Percentiles rank a stretch among this genome's conserved stretches.
These are phyloP conservation scores for Fabrea salina DNA, from an alignment of 169 alveolate genomes.

Conservation along the genomic window DNA sequence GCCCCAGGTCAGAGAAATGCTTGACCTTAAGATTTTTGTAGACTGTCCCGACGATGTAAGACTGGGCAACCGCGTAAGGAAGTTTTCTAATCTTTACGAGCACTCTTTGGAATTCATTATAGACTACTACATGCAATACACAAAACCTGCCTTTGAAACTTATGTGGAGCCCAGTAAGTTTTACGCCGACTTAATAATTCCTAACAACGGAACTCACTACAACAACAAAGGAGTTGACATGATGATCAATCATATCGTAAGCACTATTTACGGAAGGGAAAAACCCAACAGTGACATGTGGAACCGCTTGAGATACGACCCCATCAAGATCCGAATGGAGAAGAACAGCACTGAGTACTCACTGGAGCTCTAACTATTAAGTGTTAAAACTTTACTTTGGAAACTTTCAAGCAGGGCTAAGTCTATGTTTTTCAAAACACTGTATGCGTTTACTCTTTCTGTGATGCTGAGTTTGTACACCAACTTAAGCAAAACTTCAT, in stretches of 20 bases:
- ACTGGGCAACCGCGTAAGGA: constrained; percentile 42
- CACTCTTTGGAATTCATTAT: constrained; percentile 27
- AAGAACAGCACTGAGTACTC: too few relatives aligned
- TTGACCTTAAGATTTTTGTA: constrained; percentile 49
- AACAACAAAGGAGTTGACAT: constrained; percentile 5
- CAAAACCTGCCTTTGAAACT: constrained; percentile 55
- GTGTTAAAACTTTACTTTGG: too few relatives aligned
- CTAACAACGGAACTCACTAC: constrained; percentile 45
- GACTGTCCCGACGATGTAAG: constrained; percentile 67
- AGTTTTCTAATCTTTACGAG: constrained; percentile 19
- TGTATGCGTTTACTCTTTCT: constrained; percentile 8
- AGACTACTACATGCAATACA: constrained; percentile 45
- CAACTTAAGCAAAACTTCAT: not conserved
- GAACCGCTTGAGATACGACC: constrained; percentile 18
- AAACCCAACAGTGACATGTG: not conserved
- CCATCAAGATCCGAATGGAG: too few relatives aligned
- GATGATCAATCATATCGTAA: not conserved
- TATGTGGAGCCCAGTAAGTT: constrained; percentile 53
- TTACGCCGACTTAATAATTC: constrained; percentile 56
- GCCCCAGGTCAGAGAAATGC: constrained; percentile 22
- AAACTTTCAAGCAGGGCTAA: not conserved
- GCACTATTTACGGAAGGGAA: not conserved
- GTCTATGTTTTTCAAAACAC: not conserved
- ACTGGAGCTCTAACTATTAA: too few relatives aligned
- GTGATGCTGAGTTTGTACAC: constrained; percentile 7